Evolutionary conservation across 805 yeast genomes (phyloP).

Genomic region (Danielia oregonensis): DNA sequence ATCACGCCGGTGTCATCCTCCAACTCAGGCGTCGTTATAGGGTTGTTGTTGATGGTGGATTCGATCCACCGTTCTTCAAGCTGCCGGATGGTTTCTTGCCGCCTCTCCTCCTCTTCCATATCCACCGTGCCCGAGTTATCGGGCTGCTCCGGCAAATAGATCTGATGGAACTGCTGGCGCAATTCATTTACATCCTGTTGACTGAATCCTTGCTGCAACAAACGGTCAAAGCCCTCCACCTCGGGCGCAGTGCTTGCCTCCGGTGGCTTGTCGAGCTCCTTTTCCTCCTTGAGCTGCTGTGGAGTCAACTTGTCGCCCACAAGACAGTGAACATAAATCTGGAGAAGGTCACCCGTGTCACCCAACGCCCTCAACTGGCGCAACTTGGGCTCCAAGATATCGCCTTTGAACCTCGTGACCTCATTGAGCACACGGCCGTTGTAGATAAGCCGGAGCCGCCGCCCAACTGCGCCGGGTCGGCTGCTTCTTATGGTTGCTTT

Average conservation of each 20-base stretch:
- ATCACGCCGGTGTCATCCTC: conserved; percentile 1
- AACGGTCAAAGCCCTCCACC: conserved; percentile 79
- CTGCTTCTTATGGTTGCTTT: conserved; percentile 27
- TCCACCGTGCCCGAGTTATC: conserved; percentile 27
- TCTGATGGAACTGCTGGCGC: conserved; percentile 67
- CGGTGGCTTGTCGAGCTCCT: conserved; percentile 52
- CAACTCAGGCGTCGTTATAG: background rate
- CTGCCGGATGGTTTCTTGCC: conserved; percentile 45
- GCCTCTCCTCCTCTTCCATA: conserved; percentile 40
- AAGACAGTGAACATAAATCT: conserved; percentile 73
- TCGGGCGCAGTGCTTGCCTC: conserved; percentile 55
- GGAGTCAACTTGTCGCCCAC: conserved; percentile 61
- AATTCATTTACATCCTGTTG: conserved; percentile 71
- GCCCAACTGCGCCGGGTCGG: conserved; percentile 14
- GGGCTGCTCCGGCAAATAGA: conserved; percentile 49
- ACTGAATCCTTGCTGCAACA: conserved; percentile 78
- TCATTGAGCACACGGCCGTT: conserved; percentile 65
- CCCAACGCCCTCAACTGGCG: conserved; percentile 13
- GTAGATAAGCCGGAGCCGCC: conserved; percentile 61
- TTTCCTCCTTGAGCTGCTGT: conserved; percentile 58
- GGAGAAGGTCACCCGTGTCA: conserved; percentile 11
- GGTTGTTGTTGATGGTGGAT: conserved; percentile 45
- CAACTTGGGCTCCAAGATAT: conserved; percentile 35
- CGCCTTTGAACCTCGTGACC: conserved; percentile 50
- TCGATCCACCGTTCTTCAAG: conserved; percentile 89